A percentile compares a stretch with the other conserved stretches of the same genome.
Evolutionary conservation across 139 green algal genomes (phyloP).

Genomic region (Edaphochlamys debaryana): DNA sequence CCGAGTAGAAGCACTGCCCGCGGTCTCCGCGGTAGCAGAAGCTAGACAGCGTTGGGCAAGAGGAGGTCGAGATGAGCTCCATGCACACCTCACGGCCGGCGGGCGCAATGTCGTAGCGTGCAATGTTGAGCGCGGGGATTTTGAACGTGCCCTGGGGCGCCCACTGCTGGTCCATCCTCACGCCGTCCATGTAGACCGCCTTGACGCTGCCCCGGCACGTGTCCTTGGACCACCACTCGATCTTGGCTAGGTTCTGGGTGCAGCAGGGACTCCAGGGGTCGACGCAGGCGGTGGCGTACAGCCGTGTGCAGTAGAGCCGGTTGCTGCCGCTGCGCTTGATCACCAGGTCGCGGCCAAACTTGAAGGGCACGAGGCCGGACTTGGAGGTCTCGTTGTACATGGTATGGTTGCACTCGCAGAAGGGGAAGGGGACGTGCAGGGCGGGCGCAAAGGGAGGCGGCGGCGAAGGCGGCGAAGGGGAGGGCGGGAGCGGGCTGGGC

Average conservation of each 20-base stretch:
- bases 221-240: background rate
- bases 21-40: background rate
- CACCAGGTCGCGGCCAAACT: background rate
- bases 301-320: background rate
- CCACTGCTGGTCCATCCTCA: background rate
- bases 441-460: background rate
- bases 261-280: background rate
- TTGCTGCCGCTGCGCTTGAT: background rate
- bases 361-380: too few relatives aligned
- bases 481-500: background rate
- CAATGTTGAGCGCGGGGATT: background rate
- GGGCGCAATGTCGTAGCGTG: background rate
- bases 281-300: background rate
- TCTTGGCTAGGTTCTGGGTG: background rate
- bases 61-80: background rate
- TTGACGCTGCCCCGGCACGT: background rate
- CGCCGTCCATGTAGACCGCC: background rate
- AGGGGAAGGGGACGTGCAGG: background rate
- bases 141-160: background rate
- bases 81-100: constrained; percentile 14
- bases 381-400: background rate
- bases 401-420: background rate
- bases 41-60: constrained; percentile 6
- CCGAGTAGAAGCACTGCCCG: background rate
- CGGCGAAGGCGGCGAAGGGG: background rate